Evolutionary conservation across 306 rosid genomes (phyloP).

Genomic region (Gynostemma pentaphyllum): DNA sequence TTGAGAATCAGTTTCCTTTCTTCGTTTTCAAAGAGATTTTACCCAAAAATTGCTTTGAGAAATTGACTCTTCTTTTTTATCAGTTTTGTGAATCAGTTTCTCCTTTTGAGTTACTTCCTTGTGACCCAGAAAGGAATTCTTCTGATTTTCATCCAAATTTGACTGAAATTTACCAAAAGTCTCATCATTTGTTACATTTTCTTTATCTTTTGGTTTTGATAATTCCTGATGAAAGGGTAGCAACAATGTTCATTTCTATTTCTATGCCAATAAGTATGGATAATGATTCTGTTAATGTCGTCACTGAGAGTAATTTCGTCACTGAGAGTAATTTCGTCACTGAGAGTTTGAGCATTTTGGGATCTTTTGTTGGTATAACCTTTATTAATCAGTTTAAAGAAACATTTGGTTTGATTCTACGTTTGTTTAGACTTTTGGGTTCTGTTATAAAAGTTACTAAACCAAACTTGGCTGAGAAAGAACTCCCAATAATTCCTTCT

Average conservation of each 20-base stretch:
- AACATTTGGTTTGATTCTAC: not conserved
- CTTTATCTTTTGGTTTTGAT: not conserved
- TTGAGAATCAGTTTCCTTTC: constrained; percentile 13
- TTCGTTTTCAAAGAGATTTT: not conserved
- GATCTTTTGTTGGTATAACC: not conserved
- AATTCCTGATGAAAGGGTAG: too few relatives aligned
- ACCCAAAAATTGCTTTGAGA: too few relatives aligned
- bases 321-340: too few relatives aligned
- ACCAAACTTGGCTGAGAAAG: too few relatives aligned
- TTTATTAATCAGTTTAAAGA: not conserved
- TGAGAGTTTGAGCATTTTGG: constrained; percentile 1
- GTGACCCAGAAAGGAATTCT: not conserved
- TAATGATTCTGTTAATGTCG: too few relatives aligned
- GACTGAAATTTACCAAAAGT: not conserved
- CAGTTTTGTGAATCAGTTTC: constrained; percentile 2
- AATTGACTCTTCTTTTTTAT: not conserved
- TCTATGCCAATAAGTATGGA: too few relatives aligned
- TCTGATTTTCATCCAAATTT: not conserved
- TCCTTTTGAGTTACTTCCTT: not conserved
- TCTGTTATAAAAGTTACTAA: too few relatives aligned
- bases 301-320: too few relatives aligned
- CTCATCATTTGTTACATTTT: constrained; percentile 12
- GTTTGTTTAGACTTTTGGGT: not conserved
- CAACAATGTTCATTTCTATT: too few relatives aligned
- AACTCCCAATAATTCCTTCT: not conserved